These are phyloP conservation scores for Diutina neorugosa DNA, from an alignment of 1,139 yeast species.

Conservation along the genomic window DNA sequence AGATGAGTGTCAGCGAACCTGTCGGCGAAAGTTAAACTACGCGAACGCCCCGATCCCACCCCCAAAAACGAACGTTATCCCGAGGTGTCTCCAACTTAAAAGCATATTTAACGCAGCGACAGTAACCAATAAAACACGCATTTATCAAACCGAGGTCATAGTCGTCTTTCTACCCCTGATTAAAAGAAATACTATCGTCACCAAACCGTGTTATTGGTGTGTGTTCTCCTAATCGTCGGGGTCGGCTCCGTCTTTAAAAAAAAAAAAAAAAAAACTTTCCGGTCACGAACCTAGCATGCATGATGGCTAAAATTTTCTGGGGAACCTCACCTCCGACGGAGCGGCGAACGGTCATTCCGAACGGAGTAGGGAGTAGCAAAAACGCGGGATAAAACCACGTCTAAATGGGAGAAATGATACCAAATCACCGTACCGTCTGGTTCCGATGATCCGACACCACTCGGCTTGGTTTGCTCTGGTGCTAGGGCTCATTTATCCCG, in stretches of 20 bases:
- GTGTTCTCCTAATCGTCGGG: no score
- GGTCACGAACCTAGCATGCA: not conserved
- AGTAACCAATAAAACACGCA: no score
- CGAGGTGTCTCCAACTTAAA: not conserved
- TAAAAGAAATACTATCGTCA: no score
- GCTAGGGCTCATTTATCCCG: not conserved
- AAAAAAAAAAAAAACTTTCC: not conserved
- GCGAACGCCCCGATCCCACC: not conserved
- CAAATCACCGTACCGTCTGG: not conserved
- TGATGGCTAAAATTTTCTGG: not conserved
- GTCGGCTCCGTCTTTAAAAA: not conserved
- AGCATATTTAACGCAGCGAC: no score
- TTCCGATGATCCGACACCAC: not conserved
- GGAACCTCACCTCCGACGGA: not conserved
- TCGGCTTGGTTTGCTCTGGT: not conserved
- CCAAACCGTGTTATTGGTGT: no score
- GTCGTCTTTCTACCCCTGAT: no score
- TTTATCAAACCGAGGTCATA: no score
- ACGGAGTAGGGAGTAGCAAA: not conserved
- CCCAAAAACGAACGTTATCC: not conserved
- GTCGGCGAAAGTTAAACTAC: not conserved
- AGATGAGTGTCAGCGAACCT: not conserved
- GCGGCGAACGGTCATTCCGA: not conserved
- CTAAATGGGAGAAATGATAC: no score
- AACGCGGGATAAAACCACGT: no score